Evolutionary conservation across 768 basidiomycete species (phyloP), one percentile per base, ranked within the genome.

Genomic region (Rhodocollybia butyracea): DNA sequence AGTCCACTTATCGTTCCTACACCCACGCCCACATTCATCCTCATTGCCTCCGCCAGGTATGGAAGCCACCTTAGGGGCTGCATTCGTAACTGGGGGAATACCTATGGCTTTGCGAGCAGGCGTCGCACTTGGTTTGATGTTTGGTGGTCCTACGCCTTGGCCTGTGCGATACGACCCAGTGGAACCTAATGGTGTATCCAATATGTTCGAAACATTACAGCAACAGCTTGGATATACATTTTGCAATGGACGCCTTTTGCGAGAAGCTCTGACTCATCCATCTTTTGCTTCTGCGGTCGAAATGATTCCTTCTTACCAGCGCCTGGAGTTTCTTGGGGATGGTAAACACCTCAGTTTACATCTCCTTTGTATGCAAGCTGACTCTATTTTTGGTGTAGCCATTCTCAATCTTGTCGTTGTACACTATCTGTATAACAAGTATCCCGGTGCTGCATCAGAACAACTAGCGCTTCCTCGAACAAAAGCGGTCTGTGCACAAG

Each of bases 301-400:
- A 12, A 75, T 75, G 12, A 41, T 42, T 10, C 73, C 81, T 5
- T 90, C 89, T 2, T 95, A 95, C 68, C 88, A 96, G 58, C 81
- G 94, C 13, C 72, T 94, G 11, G 94, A 96, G 62, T 94, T 93
- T 61, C 77, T 96, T 2, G 94, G 94, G 30, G 94, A 96, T 65
- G 89, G 92, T 93, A 66, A 71, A 84, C 65, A 24, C 22, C 5
- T 2, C 5, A 42, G 45, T 39, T 38, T 55, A 34, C n/a, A 29
- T 21, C 10, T 32, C 32, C 41, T 46, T 29, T 39, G 48, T 21
- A 29, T 19, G 31, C 17, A 31, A 51, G 64, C 22, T 61, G 39
- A 17, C 59, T 59, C 17, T 38, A 47, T 38, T 53, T 2, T 50
- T 19, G 58, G 17, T 56, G 22, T 61, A 91, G 89, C 88, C 30